Evolutionary conservation across 2,329 filamentous ascomycete species (phyloP).

Genomic region (Hymenoscyphus salicellus): DNA sequence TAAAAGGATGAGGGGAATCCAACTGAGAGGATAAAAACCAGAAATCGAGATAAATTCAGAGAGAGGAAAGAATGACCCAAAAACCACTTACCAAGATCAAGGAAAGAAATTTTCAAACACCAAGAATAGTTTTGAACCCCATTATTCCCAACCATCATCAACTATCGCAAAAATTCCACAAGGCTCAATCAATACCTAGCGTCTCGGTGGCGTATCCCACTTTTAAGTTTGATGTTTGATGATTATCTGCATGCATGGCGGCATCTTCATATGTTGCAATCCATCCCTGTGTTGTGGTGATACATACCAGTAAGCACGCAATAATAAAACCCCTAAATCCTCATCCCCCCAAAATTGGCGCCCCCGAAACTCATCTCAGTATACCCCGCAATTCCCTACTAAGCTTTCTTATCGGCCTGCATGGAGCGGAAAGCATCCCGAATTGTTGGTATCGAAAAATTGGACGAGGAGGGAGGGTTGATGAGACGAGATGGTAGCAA

Average conservation of each 20-base stretch:
- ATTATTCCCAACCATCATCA: not conserved
- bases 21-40: not conserved
- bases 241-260: no score
- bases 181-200: not conserved
- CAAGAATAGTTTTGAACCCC: not conserved
- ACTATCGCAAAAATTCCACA: not conserved
- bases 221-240: not conserved
- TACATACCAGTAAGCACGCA: constrained; percentile 22
- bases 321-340: constrained; percentile 5
- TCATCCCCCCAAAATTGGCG: no score
- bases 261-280: not conserved
- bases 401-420: not conserved
- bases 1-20: not conserved
- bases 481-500: no score
- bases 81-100: not conserved
- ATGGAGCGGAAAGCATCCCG: not conserved
- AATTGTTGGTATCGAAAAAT: not conserved
- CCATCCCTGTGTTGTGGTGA: constrained; percentile 12
- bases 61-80: no score
- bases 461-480: not conserved
- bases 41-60: no score
- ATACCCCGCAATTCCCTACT: not conserved
- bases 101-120: not conserved
- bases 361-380: no score
- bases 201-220: not conserved